Conservation (phyloP, 805 yeast genomes). For the Pichia cephalocereana region DNA sequence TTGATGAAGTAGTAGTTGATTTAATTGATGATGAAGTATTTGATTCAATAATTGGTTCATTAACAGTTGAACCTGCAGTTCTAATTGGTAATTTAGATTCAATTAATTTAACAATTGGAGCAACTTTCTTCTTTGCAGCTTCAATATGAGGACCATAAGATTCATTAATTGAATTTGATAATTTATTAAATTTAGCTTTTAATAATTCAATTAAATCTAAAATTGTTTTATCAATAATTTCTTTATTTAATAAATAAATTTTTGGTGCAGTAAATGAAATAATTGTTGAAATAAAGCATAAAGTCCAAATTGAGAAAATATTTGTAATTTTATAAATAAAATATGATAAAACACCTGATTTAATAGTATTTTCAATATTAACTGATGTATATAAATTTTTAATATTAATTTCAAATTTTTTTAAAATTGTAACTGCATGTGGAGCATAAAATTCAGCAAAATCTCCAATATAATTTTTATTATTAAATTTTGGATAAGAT, state of each 20-base stretch:
- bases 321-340: constrained; percentile 64
- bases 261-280: constrained; percentile 68
- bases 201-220: constrained; percentile 37
- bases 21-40: not conserved
- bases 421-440: constrained; percentile 33
- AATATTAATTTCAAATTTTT: constrained; percentile 41
- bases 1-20: constrained; percentile 5
- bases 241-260: constrained; percentile 63
- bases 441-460: constrained; percentile 21
- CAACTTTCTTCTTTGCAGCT: constrained; percentile 47
- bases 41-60: constrained; percentile 4
- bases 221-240: constrained; percentile 62
- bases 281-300: constrained; percentile 49
- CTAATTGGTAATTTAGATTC: constrained; percentile 50
- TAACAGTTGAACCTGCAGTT: constrained; percentile 64
- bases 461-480: constrained; percentile 23
- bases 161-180: constrained; percentile 28
- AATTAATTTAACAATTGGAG: constrained; percentile 57
- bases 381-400: constrained; percentile 57
- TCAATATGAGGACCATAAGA: constrained; percentile 50
- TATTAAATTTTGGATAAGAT: constrained; percentile 28
- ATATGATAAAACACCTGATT: constrained; percentile 60
- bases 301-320: constrained; percentile 62
- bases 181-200: constrained; percentile 41
- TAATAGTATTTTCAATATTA: constrained; percentile 63